These are phyloP conservation scores for Apophysomyces trapeziformis DNA, from an alignment of 371 early-diverging fungal species.

Conservation along the genomic window DNA sequence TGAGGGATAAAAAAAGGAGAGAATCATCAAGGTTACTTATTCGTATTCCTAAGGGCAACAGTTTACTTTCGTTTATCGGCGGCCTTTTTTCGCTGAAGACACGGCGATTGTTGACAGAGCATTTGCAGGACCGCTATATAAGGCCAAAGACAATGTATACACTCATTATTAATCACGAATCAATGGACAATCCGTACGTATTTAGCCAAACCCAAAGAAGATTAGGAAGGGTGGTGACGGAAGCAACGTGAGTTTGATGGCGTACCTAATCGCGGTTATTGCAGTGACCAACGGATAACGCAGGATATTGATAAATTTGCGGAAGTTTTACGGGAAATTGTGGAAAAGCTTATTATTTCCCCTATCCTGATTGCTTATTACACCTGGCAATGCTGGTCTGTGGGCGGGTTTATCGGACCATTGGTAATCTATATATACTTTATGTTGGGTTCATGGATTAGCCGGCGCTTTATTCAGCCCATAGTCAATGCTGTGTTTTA, in stretches of 20 bases:
- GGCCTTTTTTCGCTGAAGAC: constrained; percentile 63
- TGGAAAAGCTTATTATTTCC: constrained; percentile 72
- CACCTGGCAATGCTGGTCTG: constrained; percentile 70
- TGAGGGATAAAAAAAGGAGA: too few relatives aligned
- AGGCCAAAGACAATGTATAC: constrained; percentile 64
- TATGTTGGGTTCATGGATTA: constrained; percentile 63
- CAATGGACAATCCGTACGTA: constrained; percentile 75
- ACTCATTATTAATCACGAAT: constrained; percentile 54
- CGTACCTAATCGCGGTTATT: not conserved
- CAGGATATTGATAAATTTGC: constrained; percentile 88
- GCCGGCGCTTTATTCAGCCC: constrained; percentile 70
- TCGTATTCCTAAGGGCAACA: constrained; percentile 47
- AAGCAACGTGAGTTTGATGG: too few relatives aligned
- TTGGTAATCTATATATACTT: constrained; percentile 74
- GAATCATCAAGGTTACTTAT: too few relatives aligned
- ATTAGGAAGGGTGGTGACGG: not conserved
- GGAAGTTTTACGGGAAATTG: constrained; percentile 59
- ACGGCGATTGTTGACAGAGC: constrained; percentile 59
- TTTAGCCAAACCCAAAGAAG: not conserved
- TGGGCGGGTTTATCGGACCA: constrained; percentile 77
- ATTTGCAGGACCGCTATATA: constrained; percentile 68
- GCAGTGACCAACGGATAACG: constrained; percentile 86
- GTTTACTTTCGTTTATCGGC: constrained; percentile 58
- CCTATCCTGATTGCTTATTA: constrained; percentile 82
- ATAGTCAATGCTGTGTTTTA: constrained; percentile 75